A percentile compares a stretch with the other conserved stretches of the same genome.
Conservation (phyloP, 768 basidiomycete genomes). For the Trametes sanguinea region DNA sequence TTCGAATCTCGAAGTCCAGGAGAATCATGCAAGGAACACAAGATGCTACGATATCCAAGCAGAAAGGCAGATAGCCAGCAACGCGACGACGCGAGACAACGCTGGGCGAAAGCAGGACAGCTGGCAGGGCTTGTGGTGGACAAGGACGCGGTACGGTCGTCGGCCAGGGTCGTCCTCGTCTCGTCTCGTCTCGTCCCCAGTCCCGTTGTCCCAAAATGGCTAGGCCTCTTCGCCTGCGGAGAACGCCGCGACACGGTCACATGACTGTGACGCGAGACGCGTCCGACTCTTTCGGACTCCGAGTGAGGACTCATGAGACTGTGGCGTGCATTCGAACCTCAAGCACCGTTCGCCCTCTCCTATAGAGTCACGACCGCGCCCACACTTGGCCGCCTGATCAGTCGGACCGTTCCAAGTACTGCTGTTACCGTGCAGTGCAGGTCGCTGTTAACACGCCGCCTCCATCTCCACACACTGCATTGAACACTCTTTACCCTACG, state of each 20-base stretch:
- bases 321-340: slow-evolving; percentile 2
- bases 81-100: background rate
- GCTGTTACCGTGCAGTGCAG: slow-evolving; percentile 17
- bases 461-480: background rate
- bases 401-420: background rate
- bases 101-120: background rate
- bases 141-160: background rate
- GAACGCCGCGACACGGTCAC: slow-evolving; percentile 20
- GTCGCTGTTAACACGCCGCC: slow-evolving; percentile 12
- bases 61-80: background rate
- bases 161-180: background rate
- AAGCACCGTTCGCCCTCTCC: background rate
- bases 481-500: slow-evolving; percentile 22
- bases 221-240: background rate
- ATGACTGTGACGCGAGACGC: slow-evolving; percentile 3
- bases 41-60: background rate
- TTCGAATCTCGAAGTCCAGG: background rate
- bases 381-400: background rate
- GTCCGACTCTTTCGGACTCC: background rate
- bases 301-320: background rate
- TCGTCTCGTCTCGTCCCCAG: background rate
- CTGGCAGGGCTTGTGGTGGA: background rate
- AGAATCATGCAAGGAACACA: background rate
- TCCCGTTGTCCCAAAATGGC: background rate
- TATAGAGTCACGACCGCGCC: background rate